Evolutionary conservation across 176 grass and related monocot species (phyloP), one percentile per base, ranked within the genome.

Genomic region (Alloteropsis semialata): DNA sequence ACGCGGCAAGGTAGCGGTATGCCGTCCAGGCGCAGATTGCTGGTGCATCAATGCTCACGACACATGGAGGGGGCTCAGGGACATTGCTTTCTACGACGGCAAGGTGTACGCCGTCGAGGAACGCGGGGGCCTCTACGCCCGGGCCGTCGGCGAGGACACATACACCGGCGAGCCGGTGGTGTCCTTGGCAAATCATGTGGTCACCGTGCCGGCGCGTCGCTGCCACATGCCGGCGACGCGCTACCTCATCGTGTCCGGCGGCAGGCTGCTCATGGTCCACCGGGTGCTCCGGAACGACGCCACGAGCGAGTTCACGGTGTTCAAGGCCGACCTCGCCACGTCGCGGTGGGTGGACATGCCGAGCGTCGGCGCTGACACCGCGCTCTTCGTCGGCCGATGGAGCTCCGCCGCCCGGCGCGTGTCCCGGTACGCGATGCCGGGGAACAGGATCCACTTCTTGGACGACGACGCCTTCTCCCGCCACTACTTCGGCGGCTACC

Each of bases 391-490:
- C 15, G 53, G 74, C 24, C 36, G 14, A 0, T 57, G 74, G 54
- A 41, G 36, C 54, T 76, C 74, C 15, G 0, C 18, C 6, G 22
- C 37, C 0, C 8, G 22, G 0, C 7, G 74, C 54, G 36, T 76
- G 54, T 17, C 36, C 15, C 34, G 0, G 8, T 43, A 76, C 15
- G 54, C n/a, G 14, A 22, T 76, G 37, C 74, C 14, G 54, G 54
- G n/a, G 74, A 29, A 76, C 74, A n/a, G 33, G 74, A 60, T 76
- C 74, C 37, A 59, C 68, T 76, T 76, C 74, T 27, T 76, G 36
- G 36, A 76, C 54, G 74, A 76, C 8, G 54, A 76, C 54, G 54
- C 17, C 14, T 76, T 76, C n/a, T 18, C 36, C 74, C n/a, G 16
- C 53, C 9, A 12, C 55, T 1, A 57, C n/a, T 57, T 25, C n/a